Percentiles rank a stretch among this genome's conserved stretches.
Conservation (phyloP, 306 rosid species). For the Ochetophila trinervis region DNA sequence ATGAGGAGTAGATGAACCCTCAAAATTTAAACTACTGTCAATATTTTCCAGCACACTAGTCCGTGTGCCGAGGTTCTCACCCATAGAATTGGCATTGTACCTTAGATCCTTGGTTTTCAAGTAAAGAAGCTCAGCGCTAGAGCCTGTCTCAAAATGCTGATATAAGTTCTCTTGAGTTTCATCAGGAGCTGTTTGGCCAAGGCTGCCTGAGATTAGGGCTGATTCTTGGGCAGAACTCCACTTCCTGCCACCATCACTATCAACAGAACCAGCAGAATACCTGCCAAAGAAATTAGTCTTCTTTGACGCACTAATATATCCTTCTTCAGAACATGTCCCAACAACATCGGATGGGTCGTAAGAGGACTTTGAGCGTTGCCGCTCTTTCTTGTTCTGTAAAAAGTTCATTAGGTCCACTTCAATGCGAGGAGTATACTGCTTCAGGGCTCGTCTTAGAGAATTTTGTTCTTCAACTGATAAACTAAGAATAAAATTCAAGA, state of each 20-base stretch:
- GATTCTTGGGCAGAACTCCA: constrained; percentile 87
- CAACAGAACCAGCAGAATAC: constrained; percentile 86
- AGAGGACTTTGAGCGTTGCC: constrained; percentile 74
- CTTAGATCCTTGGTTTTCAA: constrained; percentile 49
- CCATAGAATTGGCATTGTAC: constrained; percentile 31
- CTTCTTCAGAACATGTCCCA: constrained; percentile 95
- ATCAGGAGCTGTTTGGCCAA: constrained; percentile 61
- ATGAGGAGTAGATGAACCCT: constrained; percentile 50
- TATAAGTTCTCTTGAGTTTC: constrained; percentile 52
- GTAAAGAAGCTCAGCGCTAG: constrained; percentile 40
- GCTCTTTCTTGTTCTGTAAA: constrained; percentile 92
- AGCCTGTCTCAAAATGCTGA: constrained; percentile 56
- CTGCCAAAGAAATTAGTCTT: constrained; percentile 67
- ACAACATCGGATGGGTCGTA: constrained; percentile 86
- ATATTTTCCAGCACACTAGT: constrained; percentile 44
- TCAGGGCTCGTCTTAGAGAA: constrained; percentile 93
- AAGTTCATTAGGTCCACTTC: constrained; percentile 94
- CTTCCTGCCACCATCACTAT: constrained; percentile 78
- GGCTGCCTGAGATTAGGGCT: constrained; percentile 39
- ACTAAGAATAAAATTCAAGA: constrained; percentile 85
- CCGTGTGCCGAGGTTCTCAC: constrained; percentile 53
- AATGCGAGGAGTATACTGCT: constrained; percentile 94
- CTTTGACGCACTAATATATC: constrained; percentile 66
- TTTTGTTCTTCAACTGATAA: constrained; percentile 95
- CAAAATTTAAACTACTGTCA: constrained; percentile 51